Evolutionary conservation across 305 asterid genomes (phyloP).

Genomic region (Stenogyne calaminthoides): DNA sequence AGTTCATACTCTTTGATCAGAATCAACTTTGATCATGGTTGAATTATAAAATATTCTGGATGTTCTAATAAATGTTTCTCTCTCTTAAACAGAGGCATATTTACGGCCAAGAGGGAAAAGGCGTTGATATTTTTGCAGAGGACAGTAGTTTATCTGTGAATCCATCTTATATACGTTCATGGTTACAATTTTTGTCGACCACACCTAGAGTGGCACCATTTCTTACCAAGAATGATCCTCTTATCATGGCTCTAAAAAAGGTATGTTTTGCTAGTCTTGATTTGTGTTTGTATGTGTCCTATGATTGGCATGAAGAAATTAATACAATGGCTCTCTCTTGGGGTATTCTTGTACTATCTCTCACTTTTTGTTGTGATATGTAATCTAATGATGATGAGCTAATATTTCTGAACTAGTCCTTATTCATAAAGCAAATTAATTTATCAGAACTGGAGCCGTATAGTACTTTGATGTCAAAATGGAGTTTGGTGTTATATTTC

Average conservation of each 20-base stretch:
- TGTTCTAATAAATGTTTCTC: slow-evolving; percentile 20
- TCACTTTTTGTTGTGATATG: not conserved
- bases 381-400: not conserved
- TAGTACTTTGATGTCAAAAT: not conserved
- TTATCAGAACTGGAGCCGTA: slow-evolving; percentile 1
- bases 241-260: slow-evolving; percentile 82
- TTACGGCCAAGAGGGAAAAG: slow-evolving; percentile 68
- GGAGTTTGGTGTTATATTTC: slow-evolving; percentile 4
- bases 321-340: not conserved
- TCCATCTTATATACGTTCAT: slow-evolving; percentile 74
- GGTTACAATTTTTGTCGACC: slow-evolving; percentile 78
- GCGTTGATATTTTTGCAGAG: slow-evolving; percentile 70
- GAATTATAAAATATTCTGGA: slow-evolving; percentile 1
- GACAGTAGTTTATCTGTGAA: slow-evolving; percentile 76
- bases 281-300: slow-evolving; percentile 14
- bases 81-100: slow-evolving; percentile 73
- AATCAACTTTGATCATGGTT: slow-evolving; percentile 12
- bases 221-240: slow-evolving; percentile 73
- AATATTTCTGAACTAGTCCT: not conserved
- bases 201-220: slow-evolving; percentile 94
- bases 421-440: not conserved
- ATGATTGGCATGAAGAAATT: not conserved
- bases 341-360: not conserved
- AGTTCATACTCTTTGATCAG: slow-evolving; percentile 1
- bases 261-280: slow-evolving; percentile 36